Evolutionary conservation across 345 rosid species (phyloP), one percentile per base, ranked within the genome.

Genomic region (Salix exigua): DNA sequence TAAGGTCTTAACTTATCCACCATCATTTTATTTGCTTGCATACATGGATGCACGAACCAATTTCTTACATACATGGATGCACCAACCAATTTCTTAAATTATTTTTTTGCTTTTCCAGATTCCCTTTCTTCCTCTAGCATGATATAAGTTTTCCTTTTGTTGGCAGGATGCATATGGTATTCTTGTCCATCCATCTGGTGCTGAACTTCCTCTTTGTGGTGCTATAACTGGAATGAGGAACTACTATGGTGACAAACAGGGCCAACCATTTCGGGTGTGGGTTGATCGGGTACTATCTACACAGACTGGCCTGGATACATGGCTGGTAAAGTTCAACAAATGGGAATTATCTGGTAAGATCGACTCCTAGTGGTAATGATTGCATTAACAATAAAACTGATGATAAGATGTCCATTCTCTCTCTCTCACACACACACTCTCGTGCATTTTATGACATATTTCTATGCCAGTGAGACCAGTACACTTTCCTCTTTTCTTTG

Each of bases 331-430:
- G 90, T 89, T 87, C 80, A 78, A 87, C 73, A 90, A 91, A 75
- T 96, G 97, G 97, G 98, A 93, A 64, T 79, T 75, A 76, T 85
- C 63, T 46, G 98, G 99, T 95, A 66, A 87, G 85, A 25, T 58
- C 12, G 85, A 19, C 66, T 30, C 17, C 16, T 8, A 28, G 31
- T 31, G 12, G 55, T 48, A 42, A 40, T 33, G 38, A 28, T 28
- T 28, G 68, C 68, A 64, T 64, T 33, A 31, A 30, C 23, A 30
- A 64, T 3, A 58, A 38, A 23, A 14, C 51, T 33, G 14, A 53
- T 78, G 30, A 66, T 42, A 44, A n/a, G 35, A 38, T 38, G 38
- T 26, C 31, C 76, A 66, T 50, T 72, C 61, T 33, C 14, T 50
- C 50, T 75, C 26, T 60, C 50, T 75, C 26, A 53, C 23, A 55